phyloP scores from a whole-genome alignment of 176 grass and related monocot genomes.

The Carex kokanica region DNA sequence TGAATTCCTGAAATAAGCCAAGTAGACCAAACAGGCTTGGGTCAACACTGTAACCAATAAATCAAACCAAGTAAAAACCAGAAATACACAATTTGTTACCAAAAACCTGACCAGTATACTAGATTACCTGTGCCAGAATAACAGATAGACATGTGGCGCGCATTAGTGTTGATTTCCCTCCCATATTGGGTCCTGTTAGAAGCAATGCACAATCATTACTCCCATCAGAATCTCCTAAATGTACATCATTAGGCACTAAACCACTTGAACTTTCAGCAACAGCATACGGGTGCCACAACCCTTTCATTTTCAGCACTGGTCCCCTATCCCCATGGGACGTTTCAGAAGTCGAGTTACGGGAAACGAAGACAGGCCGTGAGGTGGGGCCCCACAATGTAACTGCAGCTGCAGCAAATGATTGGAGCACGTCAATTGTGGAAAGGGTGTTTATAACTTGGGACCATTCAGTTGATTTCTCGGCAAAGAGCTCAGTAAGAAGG shows the following conservation, averaged over 20 bases:
- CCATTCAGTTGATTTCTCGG: conserved; percentile 63
- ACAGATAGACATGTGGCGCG: conserved; percentile 82
- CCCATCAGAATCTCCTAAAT: conserved; percentile 48
- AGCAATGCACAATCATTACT: conserved; percentile 61
- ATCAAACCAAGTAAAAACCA: background rate
- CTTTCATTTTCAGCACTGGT: conserved; percentile 71
- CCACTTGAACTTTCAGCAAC: conserved; percentile 61
- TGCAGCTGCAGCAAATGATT: conserved; percentile 61
- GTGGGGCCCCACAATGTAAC: conserved; percentile 53
- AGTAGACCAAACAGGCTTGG: background rate
- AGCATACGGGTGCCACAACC: conserved; percentile 94
- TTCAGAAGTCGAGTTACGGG: conserved; percentile 28
- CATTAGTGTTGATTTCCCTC: conserved; percentile 92
- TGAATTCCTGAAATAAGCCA: background rate
- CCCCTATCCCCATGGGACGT: background rate
- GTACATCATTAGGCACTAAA: conserved; percentile 77
- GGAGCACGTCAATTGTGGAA: conserved; percentile 78
- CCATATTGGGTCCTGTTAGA: conserved; percentile 98
- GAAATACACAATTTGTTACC: background rate
- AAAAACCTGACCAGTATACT: background rate
- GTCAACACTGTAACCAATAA: background rate
- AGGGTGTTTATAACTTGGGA: conserved; percentile 62
- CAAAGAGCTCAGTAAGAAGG: conserved; percentile 53
- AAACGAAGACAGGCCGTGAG: conserved; percentile 59
- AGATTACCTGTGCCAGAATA: conserved; percentile 73